Evolutionary conservation across 2,329 filamentous ascomycete species (phyloP).

Genomic region (Diatrype stigma): DNA sequence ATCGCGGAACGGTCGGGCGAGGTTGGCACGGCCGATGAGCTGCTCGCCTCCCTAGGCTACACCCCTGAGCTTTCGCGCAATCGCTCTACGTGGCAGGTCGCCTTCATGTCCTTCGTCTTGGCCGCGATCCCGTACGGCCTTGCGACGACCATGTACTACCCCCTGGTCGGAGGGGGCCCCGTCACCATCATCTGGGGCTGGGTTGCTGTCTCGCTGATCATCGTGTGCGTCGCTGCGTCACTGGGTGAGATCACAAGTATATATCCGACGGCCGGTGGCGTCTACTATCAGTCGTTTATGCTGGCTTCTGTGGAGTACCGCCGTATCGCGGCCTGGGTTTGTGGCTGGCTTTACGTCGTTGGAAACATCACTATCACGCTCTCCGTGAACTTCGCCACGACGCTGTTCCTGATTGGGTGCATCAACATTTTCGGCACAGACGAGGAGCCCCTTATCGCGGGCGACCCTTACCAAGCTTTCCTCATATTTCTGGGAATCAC

Average conservation of each 20-base stretch:
- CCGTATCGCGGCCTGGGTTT: conserved; percentile 64
- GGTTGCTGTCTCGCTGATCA: conserved; percentile 64
- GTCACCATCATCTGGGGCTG: conserved; percentile 71
- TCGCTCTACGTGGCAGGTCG: conserved; percentile 64
- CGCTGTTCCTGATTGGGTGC: conserved; percentile 55
- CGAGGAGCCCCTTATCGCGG: conserved; percentile 41
- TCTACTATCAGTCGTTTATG: conserved; percentile 78
- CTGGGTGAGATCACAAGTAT: conserved; percentile 72
- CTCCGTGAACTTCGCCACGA: conserved; percentile 79
- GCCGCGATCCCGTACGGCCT: conserved; percentile 72
- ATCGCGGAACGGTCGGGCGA: conserved; percentile 19
- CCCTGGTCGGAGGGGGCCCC: conserved; percentile 61
- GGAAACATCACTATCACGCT: conserved; percentile 80
- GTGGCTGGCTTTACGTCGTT: conserved; percentile 72
- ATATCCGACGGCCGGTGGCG: conserved; percentile 72
- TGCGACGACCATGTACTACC: conserved; percentile 65
- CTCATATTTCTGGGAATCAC: conserved; percentile 69
- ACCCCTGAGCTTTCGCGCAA: conserved; percentile 61
- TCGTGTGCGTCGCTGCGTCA: conserved; percentile 65
- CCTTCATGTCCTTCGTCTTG: conserved; percentile 74
- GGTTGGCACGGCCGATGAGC: conserved; percentile 51
- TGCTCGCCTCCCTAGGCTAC: conserved; percentile 63
- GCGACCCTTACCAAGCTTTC: conserved; percentile 61
- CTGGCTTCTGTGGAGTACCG: conserved; percentile 59
- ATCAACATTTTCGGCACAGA: conserved; percentile 51